Base-by-base conservation (phyloP, 116 monocot species). In the Dioscorea cayenensis region DNA sequence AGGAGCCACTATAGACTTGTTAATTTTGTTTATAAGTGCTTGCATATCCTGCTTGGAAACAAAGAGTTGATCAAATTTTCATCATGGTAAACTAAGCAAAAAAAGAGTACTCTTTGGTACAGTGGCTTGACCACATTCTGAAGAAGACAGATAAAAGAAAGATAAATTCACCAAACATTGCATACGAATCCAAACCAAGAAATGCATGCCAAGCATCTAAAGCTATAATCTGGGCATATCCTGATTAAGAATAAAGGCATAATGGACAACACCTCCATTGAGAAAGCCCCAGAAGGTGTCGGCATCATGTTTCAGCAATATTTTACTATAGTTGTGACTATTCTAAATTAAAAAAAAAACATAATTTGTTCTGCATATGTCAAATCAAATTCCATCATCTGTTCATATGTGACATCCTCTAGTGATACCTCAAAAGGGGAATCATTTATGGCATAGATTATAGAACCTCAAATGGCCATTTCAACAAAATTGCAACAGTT, bases 1-100 rank as follows among this genome's bases (percentile, higher is more conserved):
- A 71, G 97, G 97, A 55, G 93, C 72, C 3, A 97, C 76, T 69
- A 86, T 88, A 16, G 97, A 97, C 79, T 83, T 97, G 78, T 88
- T 97, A 68, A 97, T 97, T 87, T 97, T 97, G 81, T 90, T 93
- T 73, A 97, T 90, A 52, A 97, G 71, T 16, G 83, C 84, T 75
- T 90, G 90, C 97, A 97, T 97, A 79, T 97, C 97, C 97, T 97
- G 72, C 43, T 14, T 71, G 25, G 51, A 71, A 60, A 28, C 28
- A 73, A 61, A 60, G 43, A 19, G 35, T 14, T 29, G 11, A 23
- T 18, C 38, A n/a, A 6, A 49, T 14, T 49, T 51, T n/a, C 14
- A 72, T 20, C 28, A 37, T 4, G 2, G 55, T 16, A 11, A 43
- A 43, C 0, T 12, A 43, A 32, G 4, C 62, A 68, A 49, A 19